Evolutionary conservation across 2,329 filamentous ascomycete species (phyloP).

Genomic region (Aspergillus aculeatus): DNA sequence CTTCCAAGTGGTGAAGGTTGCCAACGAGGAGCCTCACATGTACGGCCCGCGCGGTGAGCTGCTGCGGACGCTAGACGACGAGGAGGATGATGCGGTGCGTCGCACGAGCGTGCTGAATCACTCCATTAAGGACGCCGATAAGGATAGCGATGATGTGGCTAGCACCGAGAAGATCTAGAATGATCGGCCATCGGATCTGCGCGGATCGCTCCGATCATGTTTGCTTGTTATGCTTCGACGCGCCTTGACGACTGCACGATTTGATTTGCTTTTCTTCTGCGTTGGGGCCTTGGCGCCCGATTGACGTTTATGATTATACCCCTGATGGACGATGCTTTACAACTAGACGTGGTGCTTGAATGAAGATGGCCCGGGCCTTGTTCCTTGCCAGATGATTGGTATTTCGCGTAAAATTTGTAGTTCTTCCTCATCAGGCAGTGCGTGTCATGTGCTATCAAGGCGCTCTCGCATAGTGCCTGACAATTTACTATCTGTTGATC

Average conservation of each 20-base stretch:
- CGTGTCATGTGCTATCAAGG: too few species aligned
- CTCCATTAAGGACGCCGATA: constrained; percentile 14
- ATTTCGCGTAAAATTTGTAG: not conserved
- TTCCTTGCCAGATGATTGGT: not conserved
- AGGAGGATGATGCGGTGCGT: constrained; percentile 42
- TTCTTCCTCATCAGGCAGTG: not conserved
- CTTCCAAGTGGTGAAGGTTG: constrained; percentile 52
- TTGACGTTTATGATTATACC: not conserved
- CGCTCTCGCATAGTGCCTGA: too few species aligned
- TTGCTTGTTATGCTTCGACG: not conserved
- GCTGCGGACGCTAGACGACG: constrained; percentile 52
- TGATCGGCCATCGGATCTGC: not conserved
- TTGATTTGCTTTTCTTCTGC: not conserved
- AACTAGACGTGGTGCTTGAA: not conserved
- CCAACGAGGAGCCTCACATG: constrained; percentile 53
- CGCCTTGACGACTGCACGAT: not conserved
- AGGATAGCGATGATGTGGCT: constrained; percentile 18
- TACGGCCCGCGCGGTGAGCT: constrained; percentile 60
- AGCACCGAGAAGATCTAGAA: constrained; percentile 16
- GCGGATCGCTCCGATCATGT: not conserved
- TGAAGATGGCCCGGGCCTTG: not conserved
- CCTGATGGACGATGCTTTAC: not conserved
- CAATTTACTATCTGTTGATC: too few species aligned
- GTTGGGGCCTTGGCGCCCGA: not conserved
- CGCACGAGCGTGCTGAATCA: constrained; percentile 31